A percentile compares a stretch with the other conserved stretches of the same genome.
phyloP scores from a whole-genome alignment of 257 asterid genomes.

The Ballota nigra region DNA sequence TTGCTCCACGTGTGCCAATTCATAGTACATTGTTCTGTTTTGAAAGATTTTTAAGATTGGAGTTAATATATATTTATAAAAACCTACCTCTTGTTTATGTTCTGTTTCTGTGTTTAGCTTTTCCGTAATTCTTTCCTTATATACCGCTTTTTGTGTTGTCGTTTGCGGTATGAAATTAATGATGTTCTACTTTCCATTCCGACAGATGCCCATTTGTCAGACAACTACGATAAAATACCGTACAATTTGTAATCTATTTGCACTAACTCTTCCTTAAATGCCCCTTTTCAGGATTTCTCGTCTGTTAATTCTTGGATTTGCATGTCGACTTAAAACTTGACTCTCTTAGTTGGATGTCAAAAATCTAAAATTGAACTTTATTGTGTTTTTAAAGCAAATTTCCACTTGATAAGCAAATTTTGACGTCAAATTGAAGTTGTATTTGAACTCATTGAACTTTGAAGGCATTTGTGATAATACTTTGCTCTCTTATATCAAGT shows the following conservation, averaged over 20 bases:
- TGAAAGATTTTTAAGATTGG: neutral
- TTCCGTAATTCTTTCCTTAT: neutral
- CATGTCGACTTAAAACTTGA: neutral
- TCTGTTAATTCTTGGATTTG: neutral
- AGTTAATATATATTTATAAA: constrained; percentile 5
- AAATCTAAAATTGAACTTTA: neutral
- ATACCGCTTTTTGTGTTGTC: neutral
- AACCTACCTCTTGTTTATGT: neutral
- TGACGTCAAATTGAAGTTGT: neutral
- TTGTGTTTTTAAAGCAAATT: too few species aligned
- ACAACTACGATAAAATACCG: neutral
- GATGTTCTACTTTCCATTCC: neutral
- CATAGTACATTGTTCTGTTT: neutral
- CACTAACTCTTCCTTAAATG: neutral
- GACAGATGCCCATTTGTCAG: neutral
- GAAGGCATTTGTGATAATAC: too few species aligned
- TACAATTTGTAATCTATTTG: neutral
- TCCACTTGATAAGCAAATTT: neutral
- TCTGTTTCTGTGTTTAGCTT: neutral
- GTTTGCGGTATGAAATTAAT: constrained; percentile 7
- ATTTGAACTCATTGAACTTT: neutral
- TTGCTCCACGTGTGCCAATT: constrained; percentile 7
- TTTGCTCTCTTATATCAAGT: neutral
- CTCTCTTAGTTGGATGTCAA: neutral
- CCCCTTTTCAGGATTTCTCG: neutral